A percentile compares a stretch with the other conserved stretches of the same genome.
Conservation (phyloP, 2,329 filamentous ascomycete species). For the Colletotrichum tropicicola region DNA sequence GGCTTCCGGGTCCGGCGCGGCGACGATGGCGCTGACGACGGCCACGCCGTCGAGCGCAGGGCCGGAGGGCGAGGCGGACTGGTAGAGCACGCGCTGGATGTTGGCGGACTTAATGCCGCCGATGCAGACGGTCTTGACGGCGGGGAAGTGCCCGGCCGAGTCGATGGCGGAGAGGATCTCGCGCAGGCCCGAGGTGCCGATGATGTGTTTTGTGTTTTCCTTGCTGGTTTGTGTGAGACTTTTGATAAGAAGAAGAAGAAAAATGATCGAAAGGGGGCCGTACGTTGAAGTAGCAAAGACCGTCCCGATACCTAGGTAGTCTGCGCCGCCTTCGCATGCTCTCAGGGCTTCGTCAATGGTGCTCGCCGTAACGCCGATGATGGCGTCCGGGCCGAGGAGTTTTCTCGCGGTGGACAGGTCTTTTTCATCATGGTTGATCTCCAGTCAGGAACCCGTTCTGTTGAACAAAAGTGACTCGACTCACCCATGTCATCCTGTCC, state of each 20-base stretch:
- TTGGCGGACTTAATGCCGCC: conserved; percentile 87
- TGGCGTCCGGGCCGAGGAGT: conserved; percentile 78
- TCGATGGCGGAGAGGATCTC: conserved; percentile 71
- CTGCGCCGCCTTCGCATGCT: conserved; percentile 80
- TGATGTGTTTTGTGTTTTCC: conserved; percentile 84
- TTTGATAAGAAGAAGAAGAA: not conserved
- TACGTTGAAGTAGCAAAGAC: conserved; percentile 87
- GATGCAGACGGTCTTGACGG: conserved; percentile 79
- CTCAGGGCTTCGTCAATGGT: conserved; percentile 75
- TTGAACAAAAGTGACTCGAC: conserved; percentile 36
- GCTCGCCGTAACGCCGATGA: conserved; percentile 90
- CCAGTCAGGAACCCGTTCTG: too few species aligned
- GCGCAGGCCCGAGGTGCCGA: conserved; percentile 77
- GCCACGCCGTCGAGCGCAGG: conserved; percentile 78
- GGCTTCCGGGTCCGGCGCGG: conserved; percentile 70
- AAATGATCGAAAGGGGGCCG: conserved; percentile 37
- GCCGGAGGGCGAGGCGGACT: conserved; percentile 66
- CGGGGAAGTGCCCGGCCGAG: conserved; percentile 48
- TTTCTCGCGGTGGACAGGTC: conserved; percentile 72
- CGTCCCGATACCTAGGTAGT: conserved; percentile 92
- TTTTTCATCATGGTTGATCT: too few species aligned
- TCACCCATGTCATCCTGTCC: conserved; percentile 92
- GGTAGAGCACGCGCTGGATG: conserved; percentile 76
- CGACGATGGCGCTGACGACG: conserved; percentile 89
- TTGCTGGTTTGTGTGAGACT: conserved; percentile 64